phyloP scores from a whole-genome alignment of 2,329 filamentous ascomycete species.

The Ophiocordyceps robertsii region DNA sequence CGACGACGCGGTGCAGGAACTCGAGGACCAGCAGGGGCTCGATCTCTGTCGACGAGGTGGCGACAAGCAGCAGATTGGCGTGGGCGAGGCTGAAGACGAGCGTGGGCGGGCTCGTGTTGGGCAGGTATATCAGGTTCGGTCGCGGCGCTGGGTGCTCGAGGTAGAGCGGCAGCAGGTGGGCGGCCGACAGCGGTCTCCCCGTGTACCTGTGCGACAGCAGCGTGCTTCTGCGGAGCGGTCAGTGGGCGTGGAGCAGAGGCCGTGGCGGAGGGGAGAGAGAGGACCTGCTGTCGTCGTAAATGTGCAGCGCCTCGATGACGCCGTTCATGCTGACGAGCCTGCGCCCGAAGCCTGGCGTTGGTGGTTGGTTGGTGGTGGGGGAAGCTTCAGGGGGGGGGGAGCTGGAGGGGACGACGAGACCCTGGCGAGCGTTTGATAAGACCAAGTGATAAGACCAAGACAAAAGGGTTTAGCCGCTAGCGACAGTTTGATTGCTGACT shows the following conservation, averaged over 20 bases:
- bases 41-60: conserved; percentile 72
- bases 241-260: not conserved
- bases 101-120: conserved; percentile 71
- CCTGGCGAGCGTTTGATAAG: not conserved
- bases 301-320: conserved; percentile 88
- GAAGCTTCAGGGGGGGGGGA: not conserved
- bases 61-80: conserved; percentile 73
- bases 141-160: conserved; percentile 69
- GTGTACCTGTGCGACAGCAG: conserved; percentile 85
- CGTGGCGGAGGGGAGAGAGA: conserved; percentile 9
- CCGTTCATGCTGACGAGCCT: conserved; percentile 53
- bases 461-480: no score
- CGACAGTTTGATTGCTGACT: no score
- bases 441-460: not conserved
- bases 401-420: not conserved
- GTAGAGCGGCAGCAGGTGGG: conserved; percentile 72
- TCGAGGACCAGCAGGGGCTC: conserved; percentile 85
- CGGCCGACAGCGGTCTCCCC: conserved; percentile 63
- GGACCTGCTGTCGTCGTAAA: conserved; percentile 92
- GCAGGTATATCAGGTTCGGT: conserved; percentile 74
- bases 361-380: not conserved
- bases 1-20: conserved; percentile 85
- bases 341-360: conserved; percentile 13
- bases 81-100: conserved; percentile 82
- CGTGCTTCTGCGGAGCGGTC: conserved; percentile 46